Conservation (phyloP, 306 rosid genomes). For the Neltuma alba region DNA sequence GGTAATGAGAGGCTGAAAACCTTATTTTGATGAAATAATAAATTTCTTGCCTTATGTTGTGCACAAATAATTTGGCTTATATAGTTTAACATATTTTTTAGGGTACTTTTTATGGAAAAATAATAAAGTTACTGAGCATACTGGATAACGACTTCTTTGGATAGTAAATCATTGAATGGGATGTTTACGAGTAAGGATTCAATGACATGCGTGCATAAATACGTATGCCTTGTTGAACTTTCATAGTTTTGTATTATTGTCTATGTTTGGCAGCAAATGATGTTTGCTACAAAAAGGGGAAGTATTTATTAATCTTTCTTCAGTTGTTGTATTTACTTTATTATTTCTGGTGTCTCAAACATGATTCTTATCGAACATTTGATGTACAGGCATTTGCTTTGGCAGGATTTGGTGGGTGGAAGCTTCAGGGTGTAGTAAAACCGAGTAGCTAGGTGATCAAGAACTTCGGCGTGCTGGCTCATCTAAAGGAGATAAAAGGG, state of each 20-base stretch:
- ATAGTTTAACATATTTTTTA: neutral
- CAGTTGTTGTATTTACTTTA: neutral
- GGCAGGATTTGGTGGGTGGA: constrained; percentile 98
- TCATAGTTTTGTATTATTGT: neutral
- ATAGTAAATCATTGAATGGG: neutral
- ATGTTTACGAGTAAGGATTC: neutral
- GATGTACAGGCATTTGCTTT: constrained; percentile 76
- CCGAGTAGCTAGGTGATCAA: constrained; percentile 57
- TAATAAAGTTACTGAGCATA: neutral
- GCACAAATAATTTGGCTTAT: neutral
- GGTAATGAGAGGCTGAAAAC: neutral
- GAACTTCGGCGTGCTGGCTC: constrained; percentile 9
- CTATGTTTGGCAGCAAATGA: neutral
- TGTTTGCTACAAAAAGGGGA: constrained; percentile 27
- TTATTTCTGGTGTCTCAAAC: neutral
- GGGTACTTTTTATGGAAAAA: neutral
- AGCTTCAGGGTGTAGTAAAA: constrained; percentile 87
- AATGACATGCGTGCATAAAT: neutral
- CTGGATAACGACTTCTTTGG: neutral
- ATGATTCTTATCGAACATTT: constrained; percentile 31
- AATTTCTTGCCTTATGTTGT: neutral
- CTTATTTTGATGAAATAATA: neutral
- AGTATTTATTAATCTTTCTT: constrained; percentile 5
- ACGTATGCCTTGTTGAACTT: neutral
- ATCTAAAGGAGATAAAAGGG: neutral